phyloP scores from a whole-genome alignment of 352 stramenopile genomes.

The Pythium plurisporium region DNA sequence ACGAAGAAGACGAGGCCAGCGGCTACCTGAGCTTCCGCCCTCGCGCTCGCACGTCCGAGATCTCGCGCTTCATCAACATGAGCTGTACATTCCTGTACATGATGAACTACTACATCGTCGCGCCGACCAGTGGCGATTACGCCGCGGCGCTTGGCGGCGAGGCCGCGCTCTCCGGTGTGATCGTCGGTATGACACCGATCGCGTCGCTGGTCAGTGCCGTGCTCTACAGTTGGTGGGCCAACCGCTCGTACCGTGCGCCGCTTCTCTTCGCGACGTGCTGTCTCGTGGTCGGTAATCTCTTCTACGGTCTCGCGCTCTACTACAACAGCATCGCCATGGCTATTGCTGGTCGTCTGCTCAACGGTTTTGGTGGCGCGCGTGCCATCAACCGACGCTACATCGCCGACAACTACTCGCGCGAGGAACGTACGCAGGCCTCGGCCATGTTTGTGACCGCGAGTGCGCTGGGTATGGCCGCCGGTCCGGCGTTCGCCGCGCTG shows the following conservation, averaged over 20 bases:
- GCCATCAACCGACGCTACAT: conserved; percentile 91
- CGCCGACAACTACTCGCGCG: conserved; percentile 84
- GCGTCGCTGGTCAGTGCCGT: conserved; percentile 93
- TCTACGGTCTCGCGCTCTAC: conserved; percentile 80
- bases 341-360: conserved; percentile 87
- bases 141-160: conserved; percentile 84
- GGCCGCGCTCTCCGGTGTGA: conserved; percentile 88
- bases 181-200: conserved; percentile 96
- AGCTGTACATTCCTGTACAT: conserved; percentile 96
- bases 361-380: conserved; percentile 89
- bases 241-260: conserved; percentile 84
- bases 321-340: conserved; percentile 85
- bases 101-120: conserved; percentile 98
- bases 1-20: conserved; percentile 59
- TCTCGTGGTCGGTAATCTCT: conserved; percentile 82
- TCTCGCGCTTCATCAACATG: conserved; percentile 91
- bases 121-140: conserved; percentile 92
- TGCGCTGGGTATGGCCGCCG: conserved; percentile 89
- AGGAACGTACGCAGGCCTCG: conserved; percentile 89
- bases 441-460: conserved; percentile 91
- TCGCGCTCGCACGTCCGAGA: conserved; percentile 40
- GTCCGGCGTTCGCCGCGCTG: conserved; percentile 67
- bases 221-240: conserved; percentile 94
- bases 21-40: conserved; percentile 54
- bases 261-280: conserved; percentile 82